Conservation (phyloP, 225 moss, liverwort and hornwort species). For the Marchantia paleacea region DNA sequence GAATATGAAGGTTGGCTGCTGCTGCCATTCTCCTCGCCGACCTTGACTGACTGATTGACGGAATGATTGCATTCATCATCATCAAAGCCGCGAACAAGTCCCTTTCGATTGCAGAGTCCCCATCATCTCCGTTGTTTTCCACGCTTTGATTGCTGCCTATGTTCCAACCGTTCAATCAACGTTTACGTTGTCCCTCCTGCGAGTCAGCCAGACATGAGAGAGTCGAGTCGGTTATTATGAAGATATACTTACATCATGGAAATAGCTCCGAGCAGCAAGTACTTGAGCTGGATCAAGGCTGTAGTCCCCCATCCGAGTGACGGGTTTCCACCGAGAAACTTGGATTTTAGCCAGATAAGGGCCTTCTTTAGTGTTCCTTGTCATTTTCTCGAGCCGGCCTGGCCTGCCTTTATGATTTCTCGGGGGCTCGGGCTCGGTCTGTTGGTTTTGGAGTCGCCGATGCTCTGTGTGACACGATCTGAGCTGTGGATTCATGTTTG, state of each 20-base stretch:
- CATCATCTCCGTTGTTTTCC: background rate
- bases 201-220: too few species aligned
- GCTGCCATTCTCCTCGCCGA: background rate
- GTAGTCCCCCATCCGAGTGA: too few species aligned
- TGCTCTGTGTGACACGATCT: background rate
- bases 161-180: too few species aligned
- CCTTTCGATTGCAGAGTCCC: background rate
- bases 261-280: too few species aligned
- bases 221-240: too few species aligned
- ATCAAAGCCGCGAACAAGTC: background rate
- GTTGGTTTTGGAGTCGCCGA: background rate
- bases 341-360: too few species aligned
- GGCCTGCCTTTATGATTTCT: background rate
- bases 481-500: background rate
- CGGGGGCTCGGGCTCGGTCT: background rate
- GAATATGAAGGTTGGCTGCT: conserved; percentile 14
- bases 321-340: too few species aligned
- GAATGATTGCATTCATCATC: background rate
- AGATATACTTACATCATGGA: too few species aligned
- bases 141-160: background rate
- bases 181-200: too few species aligned
- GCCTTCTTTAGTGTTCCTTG: background rate
- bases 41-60: background rate
- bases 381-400: background rate
- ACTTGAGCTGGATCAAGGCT: too few species aligned